Percentiles rank a stretch among this genome's conserved stretches.
Conservation (phyloP, 345 rosid genomes). For the Mangifera indica region DNA sequence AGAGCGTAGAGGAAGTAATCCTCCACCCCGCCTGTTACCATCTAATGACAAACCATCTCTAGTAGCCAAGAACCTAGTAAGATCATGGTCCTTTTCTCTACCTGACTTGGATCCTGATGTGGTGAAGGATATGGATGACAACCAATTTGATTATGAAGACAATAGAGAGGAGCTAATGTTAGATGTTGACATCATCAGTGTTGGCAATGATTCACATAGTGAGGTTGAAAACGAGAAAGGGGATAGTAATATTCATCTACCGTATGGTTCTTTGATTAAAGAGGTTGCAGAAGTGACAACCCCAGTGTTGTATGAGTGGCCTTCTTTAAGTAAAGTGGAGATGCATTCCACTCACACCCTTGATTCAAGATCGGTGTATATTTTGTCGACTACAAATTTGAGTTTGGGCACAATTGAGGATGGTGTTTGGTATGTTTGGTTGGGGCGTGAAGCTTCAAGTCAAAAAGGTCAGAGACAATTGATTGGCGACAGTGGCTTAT, state of each 20-base stretch:
- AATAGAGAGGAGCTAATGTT: conserved; percentile 35
- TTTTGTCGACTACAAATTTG: conserved; percentile 29
- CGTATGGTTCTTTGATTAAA: conserved; percentile 4
- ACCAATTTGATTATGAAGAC: conserved; percentile 29
- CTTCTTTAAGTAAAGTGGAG: conserved; percentile 33
- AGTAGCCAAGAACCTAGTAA: conserved; percentile 31
- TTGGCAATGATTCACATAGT: conserved; percentile 18
- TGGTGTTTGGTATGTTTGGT: conserved; percentile 38
- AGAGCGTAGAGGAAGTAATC: conserved; percentile 65
- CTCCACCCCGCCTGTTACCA: conserved; percentile 48
- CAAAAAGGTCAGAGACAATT: conserved; percentile 19
- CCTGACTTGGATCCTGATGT: conserved; percentile 37
- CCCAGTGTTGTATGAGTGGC: conserved; percentile 38
- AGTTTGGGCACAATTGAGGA: conserved; percentile 10
- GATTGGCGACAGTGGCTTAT: conserved; percentile 8
- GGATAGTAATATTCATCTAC: conserved; percentile 3
- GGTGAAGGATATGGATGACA: conserved; percentile 29
- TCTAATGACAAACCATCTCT: conserved; percentile 36
- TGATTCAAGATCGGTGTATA: conserved; percentile 37
- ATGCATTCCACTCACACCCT: conserved; percentile 23
- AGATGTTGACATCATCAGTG: conserved; percentile 29
- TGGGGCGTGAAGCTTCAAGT: conserved; percentile 23
- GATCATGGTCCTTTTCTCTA: conserved; percentile 56
- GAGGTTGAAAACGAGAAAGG: conserved; percentile 25
- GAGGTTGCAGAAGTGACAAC: conserved; percentile 13